phyloP scores from a whole-genome alignment of 139 green algal genomes.

The Ulvella scutata region DNA sequence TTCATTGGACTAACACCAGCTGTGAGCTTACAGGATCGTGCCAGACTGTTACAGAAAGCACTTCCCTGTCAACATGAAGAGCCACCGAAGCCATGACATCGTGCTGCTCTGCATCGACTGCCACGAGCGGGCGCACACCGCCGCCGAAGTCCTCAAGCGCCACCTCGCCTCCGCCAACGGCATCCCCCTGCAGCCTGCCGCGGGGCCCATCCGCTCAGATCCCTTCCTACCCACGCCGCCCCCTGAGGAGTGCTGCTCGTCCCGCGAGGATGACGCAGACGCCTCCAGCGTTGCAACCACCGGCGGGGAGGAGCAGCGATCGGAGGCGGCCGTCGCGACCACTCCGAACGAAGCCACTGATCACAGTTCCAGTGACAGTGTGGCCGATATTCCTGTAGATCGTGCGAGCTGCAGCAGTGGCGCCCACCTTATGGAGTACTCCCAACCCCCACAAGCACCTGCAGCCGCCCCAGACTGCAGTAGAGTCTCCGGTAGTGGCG shows the following conservation, averaged over 20 bases:
- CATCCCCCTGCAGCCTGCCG: constrained; percentile 35
- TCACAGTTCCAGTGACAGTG: too few species aligned
- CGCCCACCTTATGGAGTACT: too few species aligned
- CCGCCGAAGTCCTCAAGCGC: constrained; percentile 44
- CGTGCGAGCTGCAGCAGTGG: too few species aligned
- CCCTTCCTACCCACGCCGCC: neutral
- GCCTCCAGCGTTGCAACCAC: neutral
- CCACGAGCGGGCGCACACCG: constrained; percentile 28
- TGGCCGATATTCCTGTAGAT: too few species aligned
- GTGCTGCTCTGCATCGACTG: constrained; percentile 65
- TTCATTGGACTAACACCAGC: too few species aligned
- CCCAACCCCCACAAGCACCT: too few species aligned
- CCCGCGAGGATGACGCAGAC: neutral
- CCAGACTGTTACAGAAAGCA: constrained; percentile 54
- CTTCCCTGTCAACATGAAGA: constrained; percentile 54
- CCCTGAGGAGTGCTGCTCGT: neutral
- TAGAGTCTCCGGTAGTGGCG: too few species aligned
- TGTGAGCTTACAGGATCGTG: constrained; percentile 41
- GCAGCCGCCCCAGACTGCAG: too few species aligned
- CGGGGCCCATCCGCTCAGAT: neutral
- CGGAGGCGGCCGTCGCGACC: neutral
- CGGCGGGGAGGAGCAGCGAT: neutral
- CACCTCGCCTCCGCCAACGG: constrained; percentile 29
- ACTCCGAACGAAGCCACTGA: too few species aligned
- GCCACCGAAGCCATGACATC: constrained; percentile 65